Conservation (phyloP, 2,329 filamentous ascomycete species). For the Parascedosporium putredinis region DNA sequence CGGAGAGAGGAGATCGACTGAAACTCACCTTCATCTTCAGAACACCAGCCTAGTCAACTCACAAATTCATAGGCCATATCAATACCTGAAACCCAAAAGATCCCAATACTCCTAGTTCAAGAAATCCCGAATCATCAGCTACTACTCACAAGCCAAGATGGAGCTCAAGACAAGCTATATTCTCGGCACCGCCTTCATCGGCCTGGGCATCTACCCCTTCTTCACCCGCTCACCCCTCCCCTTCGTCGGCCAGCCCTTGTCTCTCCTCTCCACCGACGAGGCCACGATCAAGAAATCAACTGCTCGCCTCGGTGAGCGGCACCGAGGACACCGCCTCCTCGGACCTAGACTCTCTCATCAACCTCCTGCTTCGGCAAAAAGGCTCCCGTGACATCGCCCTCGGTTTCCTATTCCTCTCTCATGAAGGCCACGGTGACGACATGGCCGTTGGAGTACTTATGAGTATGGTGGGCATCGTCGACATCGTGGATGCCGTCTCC, state of each 20-base stretch:
- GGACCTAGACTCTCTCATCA: conserved; percentile 1
- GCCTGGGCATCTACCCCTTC: conserved; percentile 9
- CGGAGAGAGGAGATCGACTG: neutral
- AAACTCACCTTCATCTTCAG: neutral
- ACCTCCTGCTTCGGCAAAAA: conserved; percentile 5
- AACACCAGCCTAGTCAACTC: neutral
- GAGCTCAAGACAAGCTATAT: conserved; percentile 7
- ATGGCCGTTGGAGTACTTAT: conserved; percentile 7
- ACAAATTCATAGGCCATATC: too few relatives aligned
- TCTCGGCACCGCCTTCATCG: conserved; percentile 8
- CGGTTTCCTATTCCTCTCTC: conserved; percentile 5
- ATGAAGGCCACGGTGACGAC: conserved; percentile 7
- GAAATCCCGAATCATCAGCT: neutral
- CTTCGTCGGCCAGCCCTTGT: conserved; percentile 5
- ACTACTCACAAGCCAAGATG: neutral
- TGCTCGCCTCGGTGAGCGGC: neutral
- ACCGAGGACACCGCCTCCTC: neutral
- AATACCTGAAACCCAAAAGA: neutral
- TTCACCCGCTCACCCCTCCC: conserved; percentile 4
- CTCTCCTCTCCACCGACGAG: conserved; percentile 7
- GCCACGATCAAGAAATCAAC: neutral
- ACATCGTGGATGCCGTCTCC: conserved; percentile 3
- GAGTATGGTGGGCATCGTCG: conserved; percentile 4
- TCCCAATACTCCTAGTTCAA: neutral
- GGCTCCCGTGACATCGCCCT: conserved; percentile 4